Base-by-base conservation (phyloP, 2,329 filamentous ascomycete genomes). In the Diaporthe citri region DNA sequence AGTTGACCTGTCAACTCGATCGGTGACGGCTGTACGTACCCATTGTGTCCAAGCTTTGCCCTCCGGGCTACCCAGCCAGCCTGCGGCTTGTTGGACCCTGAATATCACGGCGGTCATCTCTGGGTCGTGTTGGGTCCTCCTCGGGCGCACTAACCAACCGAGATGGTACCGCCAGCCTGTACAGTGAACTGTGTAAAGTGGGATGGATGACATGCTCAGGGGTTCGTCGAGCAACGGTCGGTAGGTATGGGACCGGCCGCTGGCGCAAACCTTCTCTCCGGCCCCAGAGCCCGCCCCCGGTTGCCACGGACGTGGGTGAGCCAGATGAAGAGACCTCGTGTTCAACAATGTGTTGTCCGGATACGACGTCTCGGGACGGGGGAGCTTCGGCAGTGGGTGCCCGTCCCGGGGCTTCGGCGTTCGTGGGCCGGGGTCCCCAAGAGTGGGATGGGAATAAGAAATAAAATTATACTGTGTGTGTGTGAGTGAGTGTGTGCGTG, bases 251-350 rank as follows among this genome's bases (percentile, higher is more conserved):
- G 25, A 52, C 48, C 64, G 64, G 46, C 64, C 64, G 46, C 64
- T 69, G 64, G 64, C 34, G 64, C 48, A 69, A 69, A 69, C 48
- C 64, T 69, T 69, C 64, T 67, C 57, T 64, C 71, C 57, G 71
- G 57, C 25, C 46, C 51, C 36, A 72, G 31, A 7, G 34, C 41
- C 70, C 46, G 57, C 36, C 48, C 60, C 57, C 57, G 48, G 57
- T 64, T 72, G 71, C 57, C 48, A 55, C 57, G 46, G 71, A 36
- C 28, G 48, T 72, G 57, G 70, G 34, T 41, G 64, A 52, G 34
- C 46, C 64, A 69, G 31, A 15, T 20, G 34, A 55, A 56, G 20
- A 64, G 43, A 55, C 34, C 46, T 55, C 71, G 57, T 72, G 57
- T 64, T 72, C 46, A 34, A 41, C 36, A 55, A 17, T 28, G 17